A percentile compares a stretch with the other conserved stretches of the same genome.
phyloP scores from a whole-genome alignment of 1,284 basidiomycete genomes.

The Melampsora americana region DNA sequence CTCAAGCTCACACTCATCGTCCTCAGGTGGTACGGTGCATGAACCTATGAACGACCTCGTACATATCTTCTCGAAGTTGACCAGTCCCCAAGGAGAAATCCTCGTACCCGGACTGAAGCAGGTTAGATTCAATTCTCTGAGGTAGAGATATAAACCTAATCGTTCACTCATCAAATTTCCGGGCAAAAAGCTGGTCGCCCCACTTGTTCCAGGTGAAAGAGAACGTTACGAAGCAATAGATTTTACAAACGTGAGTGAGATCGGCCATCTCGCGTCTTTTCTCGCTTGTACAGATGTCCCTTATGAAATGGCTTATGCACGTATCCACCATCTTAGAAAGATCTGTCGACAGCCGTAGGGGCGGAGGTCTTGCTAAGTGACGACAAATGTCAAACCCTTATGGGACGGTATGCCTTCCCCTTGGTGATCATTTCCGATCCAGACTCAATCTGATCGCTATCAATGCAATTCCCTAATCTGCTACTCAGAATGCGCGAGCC shows the following conservation, averaged over 20 bases:
- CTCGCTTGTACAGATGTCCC: conserved; percentile 58
- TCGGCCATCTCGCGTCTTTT: conserved; percentile 71
- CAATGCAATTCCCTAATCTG: too few relatives aligned
- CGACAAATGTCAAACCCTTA: too few relatives aligned
- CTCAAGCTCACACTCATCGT: too few relatives aligned
- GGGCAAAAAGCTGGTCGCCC: conserved; percentile 69
- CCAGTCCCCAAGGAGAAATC: conserved; percentile 76
- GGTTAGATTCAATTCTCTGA: too few relatives aligned
- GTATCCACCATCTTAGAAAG: too few relatives aligned
- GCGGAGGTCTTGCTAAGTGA: conserved; percentile 72
- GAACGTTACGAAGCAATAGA: conserved; percentile 57
- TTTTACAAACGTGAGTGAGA: conserved; percentile 64
- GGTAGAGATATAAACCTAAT: too few relatives aligned
- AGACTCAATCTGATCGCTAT: too few relatives aligned
- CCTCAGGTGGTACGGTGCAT: background rate
- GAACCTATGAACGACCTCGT: conserved; percentile 74
- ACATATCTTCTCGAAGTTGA: conserved; percentile 70
- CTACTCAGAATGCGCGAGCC: conserved; percentile 69
- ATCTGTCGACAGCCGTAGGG: too few relatives aligned
- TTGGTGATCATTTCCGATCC: too few relatives aligned
- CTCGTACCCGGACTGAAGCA: conserved; percentile 79
- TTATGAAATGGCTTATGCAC: too few relatives aligned
- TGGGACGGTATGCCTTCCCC: too few relatives aligned
- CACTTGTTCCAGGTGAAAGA: conserved; percentile 74
- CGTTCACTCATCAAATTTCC: too few relatives aligned